A percentile compares a stretch with the other conserved stretches of the same genome.
Evolutionary conservation across 345 rosid genomes (phyloP).

Genomic region (Eucalyptus polyanthemos): DNA sequence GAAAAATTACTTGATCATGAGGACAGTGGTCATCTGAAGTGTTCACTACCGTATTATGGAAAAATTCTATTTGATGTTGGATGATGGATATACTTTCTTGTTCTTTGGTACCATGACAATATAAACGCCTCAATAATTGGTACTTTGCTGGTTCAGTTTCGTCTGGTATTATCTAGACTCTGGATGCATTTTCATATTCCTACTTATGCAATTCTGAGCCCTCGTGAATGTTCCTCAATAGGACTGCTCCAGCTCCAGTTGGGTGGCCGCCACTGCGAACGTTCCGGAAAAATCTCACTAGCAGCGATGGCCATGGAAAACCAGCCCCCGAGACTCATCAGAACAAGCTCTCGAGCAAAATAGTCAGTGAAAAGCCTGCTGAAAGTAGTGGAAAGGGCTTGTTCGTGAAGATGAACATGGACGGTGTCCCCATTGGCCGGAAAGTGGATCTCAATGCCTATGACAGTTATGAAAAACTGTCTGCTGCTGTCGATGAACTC

Average conservation of each 20-base stretch:
- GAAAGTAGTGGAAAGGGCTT: constrained; percentile 31
- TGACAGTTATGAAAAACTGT: constrained; percentile 69
- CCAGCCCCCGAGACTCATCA: constrained; percentile 25
- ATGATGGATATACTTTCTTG: not conserved
- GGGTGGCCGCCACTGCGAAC: constrained; percentile 99
- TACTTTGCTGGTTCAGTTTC: not conserved
- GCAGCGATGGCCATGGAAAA: constrained; percentile 46
- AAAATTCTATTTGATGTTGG: not conserved
- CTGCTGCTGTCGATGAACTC: constrained; percentile 79
- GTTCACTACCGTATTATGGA: not conserved
- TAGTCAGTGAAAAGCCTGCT: constrained; percentile 9
- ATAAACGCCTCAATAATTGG: too few relatives aligned
- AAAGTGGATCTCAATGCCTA: constrained; percentile 85
- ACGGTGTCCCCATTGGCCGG: constrained; percentile 95
- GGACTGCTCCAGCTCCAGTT: constrained; percentile 90
- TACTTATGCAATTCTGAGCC: not conserved
- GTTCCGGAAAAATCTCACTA: constrained; percentile 68
- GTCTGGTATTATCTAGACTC: not conserved
- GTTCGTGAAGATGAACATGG: constrained; percentile 93
- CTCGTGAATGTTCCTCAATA: not conserved
- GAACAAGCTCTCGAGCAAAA: constrained; percentile 19
- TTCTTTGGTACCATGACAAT: not conserved
- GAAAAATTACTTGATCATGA: not conserved
- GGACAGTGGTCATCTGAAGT: not conserved
- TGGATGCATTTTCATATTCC: not conserved